A percentile compares a stretch with the other conserved stretches of the same genome.
phyloP scores from a whole-genome alignment of 139 green algal species.

The Chlamydomonas sp. region DNA sequence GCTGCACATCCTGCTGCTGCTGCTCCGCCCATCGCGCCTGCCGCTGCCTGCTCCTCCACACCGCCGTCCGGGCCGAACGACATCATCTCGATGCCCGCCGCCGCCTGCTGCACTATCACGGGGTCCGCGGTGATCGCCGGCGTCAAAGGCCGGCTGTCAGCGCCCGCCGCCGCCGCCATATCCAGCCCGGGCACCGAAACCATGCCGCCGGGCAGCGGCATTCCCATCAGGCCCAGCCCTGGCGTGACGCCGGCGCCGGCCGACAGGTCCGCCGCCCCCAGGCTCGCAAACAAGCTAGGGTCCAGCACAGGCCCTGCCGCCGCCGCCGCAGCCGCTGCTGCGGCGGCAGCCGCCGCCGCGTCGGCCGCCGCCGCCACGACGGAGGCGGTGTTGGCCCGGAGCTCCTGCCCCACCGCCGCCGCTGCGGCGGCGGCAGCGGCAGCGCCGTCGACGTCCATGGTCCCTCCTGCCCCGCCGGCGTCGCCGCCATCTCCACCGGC shows the following conservation, averaged over 20 bases:
- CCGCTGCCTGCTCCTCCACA: not conserved
- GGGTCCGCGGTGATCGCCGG: no score
- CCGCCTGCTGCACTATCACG: not conserved
- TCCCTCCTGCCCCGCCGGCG: not conserved
- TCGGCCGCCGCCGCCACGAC: not conserved
- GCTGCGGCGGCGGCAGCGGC: no score
- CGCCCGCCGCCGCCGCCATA: not conserved
- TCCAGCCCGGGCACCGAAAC: not conserved
- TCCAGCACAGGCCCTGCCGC: not conserved
- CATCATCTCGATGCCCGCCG: not conserved
- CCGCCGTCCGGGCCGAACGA: not conserved
- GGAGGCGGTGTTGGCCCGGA: no score
- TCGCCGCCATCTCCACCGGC: no score
- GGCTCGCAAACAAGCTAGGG: no score
- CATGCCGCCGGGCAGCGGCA: not conserved
- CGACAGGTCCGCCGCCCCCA: no score
- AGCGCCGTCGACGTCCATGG: not conserved
- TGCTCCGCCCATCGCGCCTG: not conserved
- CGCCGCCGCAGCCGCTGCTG: not conserved
- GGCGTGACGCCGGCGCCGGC: no score
- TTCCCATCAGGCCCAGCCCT: no score
- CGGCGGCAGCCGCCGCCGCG: not conserved
- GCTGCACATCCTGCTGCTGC: not conserved
- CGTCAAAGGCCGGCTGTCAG: no score
- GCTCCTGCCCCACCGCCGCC: not conserved